Conservation (phyloP, 352 stramenopile species). For the Pythium phragmiticola region DNA sequence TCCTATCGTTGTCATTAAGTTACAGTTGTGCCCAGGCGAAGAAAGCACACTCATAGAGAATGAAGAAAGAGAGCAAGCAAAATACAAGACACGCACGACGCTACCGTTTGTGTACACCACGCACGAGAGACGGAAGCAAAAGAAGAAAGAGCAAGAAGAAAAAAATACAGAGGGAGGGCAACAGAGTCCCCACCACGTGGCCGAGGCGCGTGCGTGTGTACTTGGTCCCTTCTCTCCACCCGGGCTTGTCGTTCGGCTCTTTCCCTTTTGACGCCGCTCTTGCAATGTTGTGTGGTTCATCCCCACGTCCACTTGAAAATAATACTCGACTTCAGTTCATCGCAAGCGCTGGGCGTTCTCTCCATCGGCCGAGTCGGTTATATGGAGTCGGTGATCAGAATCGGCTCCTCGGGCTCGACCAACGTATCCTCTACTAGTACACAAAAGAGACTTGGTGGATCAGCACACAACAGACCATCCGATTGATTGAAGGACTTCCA, state of each 20-base stretch:
- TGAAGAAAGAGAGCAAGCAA: slow-evolving; percentile 9
- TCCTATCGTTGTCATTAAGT: slow-evolving; percentile 26
- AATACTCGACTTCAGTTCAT: slow-evolving; percentile 17
- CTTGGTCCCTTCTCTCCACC: not conserved
- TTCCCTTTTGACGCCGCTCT: slow-evolving; percentile 1
- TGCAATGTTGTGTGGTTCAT: slow-evolving; percentile 24
- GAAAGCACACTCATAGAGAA: slow-evolving; percentile 16
- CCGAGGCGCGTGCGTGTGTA: not conserved
- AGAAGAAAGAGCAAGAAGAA: slow-evolving; percentile 1
- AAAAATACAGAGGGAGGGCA: too few species aligned
- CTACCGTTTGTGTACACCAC: slow-evolving; percentile 20
- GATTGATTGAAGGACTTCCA: too few species aligned
- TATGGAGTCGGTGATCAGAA: slow-evolving; percentile 14
- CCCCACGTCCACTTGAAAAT: slow-evolving; percentile 27
- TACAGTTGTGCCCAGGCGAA: slow-evolving; percentile 26
- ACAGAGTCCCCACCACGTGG: slow-evolving; percentile 19
- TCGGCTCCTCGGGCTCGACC: slow-evolving; percentile 21
- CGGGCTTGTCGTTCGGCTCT: slow-evolving; percentile 2
- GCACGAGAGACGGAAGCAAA: slow-evolving; percentile 16
- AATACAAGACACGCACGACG: slow-evolving; percentile 2
- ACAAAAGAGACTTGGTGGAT: not conserved
- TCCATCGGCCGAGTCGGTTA: slow-evolving; percentile 3
- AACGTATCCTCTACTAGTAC: slow-evolving; percentile 13
- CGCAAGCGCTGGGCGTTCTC: too few species aligned
- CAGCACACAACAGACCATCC: not conserved